Evolutionary conservation across 2,329 filamentous ascomycete genomes (phyloP), one percentile per base, ranked within the genome.

Genomic region (Herpotrichia juniperi): DNA sequence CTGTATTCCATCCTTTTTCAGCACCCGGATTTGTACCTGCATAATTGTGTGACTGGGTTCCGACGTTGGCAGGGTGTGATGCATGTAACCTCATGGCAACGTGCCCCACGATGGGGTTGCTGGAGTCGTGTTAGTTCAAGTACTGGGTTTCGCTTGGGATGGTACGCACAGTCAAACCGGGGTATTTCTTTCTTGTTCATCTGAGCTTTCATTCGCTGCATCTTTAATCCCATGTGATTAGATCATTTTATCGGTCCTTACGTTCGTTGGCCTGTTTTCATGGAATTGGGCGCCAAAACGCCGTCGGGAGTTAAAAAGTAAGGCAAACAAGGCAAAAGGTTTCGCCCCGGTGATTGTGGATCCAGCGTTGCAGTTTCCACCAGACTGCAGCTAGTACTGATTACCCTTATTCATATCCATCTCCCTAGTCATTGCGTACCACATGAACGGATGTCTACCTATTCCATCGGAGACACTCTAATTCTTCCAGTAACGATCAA

Each of bases 21-120:
- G 39, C 35, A 30, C 31, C 24, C 37, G 14, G 21, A 6, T 34
- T 28, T 48, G 37, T 40, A 28, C 34, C 45, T 51, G 46, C 31
- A 45, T n/a, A 21, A 14, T 39, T 3, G 46, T 44, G 34, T 11
- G 22, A 45, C 39, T 14, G 30, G n/a, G 25, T 17, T 35, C 24
- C 26, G 22, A 45, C 34, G 24, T 31, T 26, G 16, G 42, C 24
- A 42, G 34, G 16, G 35, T 49, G 28, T 51, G 48, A 45, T 21
- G 40, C 42, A 50, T 54, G 51, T 52, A 47, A 50, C 48, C 22
- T 46, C 40, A 43, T 57, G 37, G 44, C 45, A 42, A 34, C 35
- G 35, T 26, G 22, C 34, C 45, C 44, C 30, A 42, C 19, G 26
- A 47, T 35, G 30, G 45, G 49, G 51, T 25, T 17, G 17, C 30